Conservation (phyloP, 345 rosid species). For the Citrus australasica region DNA sequence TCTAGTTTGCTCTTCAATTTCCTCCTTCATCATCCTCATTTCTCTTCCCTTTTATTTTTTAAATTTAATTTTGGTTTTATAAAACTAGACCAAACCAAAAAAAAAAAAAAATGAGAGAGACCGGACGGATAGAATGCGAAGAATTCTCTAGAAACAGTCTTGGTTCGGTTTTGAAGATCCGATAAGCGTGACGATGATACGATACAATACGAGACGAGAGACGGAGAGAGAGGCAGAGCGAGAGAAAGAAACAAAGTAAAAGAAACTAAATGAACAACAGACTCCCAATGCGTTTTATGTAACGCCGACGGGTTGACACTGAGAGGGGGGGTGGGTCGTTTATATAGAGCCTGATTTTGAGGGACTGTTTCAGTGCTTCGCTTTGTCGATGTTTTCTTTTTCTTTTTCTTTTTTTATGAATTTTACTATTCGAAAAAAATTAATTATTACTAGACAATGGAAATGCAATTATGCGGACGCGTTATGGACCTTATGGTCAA, state of each 20-base stretch:
- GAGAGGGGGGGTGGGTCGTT: no score
- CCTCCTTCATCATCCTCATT: slow-evolving; percentile 45
- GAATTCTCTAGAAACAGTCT: not conserved
- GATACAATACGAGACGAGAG: not conserved
- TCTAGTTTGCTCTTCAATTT: slow-evolving; percentile 17
- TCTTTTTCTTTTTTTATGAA: no score
- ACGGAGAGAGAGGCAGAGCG: no score
- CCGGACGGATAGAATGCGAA: slow-evolving; percentile 1
- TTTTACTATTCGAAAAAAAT: no score
- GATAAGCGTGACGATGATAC: not conserved
- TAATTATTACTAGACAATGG: no score
- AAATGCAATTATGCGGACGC: not conserved
- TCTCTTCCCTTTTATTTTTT: not conserved
- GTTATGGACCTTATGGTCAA: no score
- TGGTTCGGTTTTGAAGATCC: not conserved
- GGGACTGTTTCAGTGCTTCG: not conserved
- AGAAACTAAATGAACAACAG: no score
- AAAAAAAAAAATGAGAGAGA: not conserved
- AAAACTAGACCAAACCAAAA: not conserved
- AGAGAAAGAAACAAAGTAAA: no score
- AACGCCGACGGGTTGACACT: no score
- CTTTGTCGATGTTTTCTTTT: not conserved
- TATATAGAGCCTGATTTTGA: not conserved
- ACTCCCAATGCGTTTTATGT: no score
- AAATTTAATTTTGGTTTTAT: not conserved